Base-by-base conservation (phyloP, 2,329 filamentous ascomycete genomes). In the Raffaelea albimanens region DNA sequence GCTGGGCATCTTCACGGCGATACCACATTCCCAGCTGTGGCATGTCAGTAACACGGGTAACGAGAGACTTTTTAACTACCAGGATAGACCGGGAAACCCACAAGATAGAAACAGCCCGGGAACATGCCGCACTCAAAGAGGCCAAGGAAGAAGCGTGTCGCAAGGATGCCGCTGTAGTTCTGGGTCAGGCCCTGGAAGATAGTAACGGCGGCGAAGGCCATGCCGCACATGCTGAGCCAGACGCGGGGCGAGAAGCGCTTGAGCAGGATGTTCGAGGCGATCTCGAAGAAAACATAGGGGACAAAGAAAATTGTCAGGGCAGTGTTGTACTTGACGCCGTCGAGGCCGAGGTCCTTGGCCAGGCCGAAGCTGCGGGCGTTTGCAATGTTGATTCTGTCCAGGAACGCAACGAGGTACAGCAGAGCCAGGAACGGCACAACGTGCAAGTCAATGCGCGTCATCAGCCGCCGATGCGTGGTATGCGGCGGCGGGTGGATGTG, bases 11-110 rank as follows among this genome's bases (percentile, higher is more conserved):
- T 40, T 73, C 72, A 50, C 91, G 80, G 50, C 83, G 82, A 58
- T 97, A 98, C 89, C 86, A 94, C 82, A 91, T 91, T 49, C 86
- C 81, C 52, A 89, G 81, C 8, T n/a, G n/a, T n/a, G n/a, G n/a
- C n/a, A n/a, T n/a, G n/a, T n/a, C n/a, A n/a, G n/a, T n/a, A n/a
- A n/a, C n/a, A n/a, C n/a, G n/a, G n/a, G n/a, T n/a, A n/a, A n/a
- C n/a, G n/a, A n/a, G n/a, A n/a, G n/a, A n/a, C n/a, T n/a, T n/a
- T n/a, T n/a, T n/a, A n/a, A n/a, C n/a, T n/a, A n/a, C n/a, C n/a
- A n/a, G n/a, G n/a, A n/a, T n/a, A n/a, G n/a, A n/a, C n/a, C n/a
- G n/a, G n/a, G n/a, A n/a, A n/a, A n/a, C n/a, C n/a, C n/a, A n/a
- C n/a, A n/a, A 90, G 68, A 59, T 89, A 85, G 60, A 85, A 75